Base-by-base conservation (phyloP, 495 filamentous ascomycete genomes). In the Penicillium alfredii region DNA sequence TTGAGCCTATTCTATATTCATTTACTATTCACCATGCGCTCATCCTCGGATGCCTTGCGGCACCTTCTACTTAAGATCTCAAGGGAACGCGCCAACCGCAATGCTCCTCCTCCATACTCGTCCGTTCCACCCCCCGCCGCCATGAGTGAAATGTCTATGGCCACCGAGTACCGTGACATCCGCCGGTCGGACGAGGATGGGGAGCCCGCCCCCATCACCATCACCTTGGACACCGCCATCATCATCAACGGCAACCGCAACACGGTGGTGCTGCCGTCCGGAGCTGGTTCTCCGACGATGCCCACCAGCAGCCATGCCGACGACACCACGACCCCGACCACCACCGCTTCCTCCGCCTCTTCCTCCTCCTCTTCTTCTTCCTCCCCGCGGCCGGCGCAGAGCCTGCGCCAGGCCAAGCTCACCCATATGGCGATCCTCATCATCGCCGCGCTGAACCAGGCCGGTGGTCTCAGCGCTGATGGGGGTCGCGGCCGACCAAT, bases 141-240 rank as follows among this genome's bases (percentile, higher is more conserved):
- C 33, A 20, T 36, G 40, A 28, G 37, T 9, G 23, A n/a, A 7
- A n/a, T n/a, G n/a, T n/a, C n/a, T 8, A 33, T 42, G 31, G 14
- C 27, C 19, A 37, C 36, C n/a, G 46, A 44, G 6, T 40, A 22
- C n/a, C n/a, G n/a, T n/a, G n/a, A n/a, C n/a, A 18, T 26, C 15
- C 3, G 32, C 13, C 4, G 19, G 26, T 20, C 39, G 9, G 36
- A 43, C 25, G 36, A 44, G 18, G 32, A 49, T 3, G 35, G 45
- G 11, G 30, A 17, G n/a, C 27, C 24, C 19, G 18, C 23, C 1
- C 42, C 47, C 1, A 44, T 59, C 20, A 55, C 42, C 8, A 66
- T 70, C 32, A 38, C 47, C 21, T 56, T 71, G 30, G 58, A 68
- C 34, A 42, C 49, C 10, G 60, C 61, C 6, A 66, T 68, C 44